Percentiles rank a stretch among this genome's conserved stretches.
Conservation (phyloP, 192 early-diverging fungal genomes). For the Powellomyces hirtus region DNA sequence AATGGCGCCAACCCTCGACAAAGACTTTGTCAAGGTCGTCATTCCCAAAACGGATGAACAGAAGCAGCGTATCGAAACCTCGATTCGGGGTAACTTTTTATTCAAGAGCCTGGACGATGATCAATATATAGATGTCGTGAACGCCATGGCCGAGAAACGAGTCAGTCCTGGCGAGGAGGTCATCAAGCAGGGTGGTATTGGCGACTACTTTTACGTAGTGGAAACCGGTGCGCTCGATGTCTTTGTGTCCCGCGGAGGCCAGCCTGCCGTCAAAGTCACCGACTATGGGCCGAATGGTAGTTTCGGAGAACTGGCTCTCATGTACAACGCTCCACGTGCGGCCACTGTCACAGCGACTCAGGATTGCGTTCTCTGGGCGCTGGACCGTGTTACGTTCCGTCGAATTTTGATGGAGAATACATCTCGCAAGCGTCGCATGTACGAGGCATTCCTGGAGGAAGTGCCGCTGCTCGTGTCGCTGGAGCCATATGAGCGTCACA, state of each 20-base stretch:
- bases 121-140: constrained; percentile 87
- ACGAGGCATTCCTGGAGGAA: constrained; percentile 94
- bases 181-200: constrained; percentile 92
- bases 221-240: constrained; percentile 91
- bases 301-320: constrained; percentile 98
- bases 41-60: constrained; percentile 89
- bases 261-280: constrained; percentile 68
- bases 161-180: constrained; percentile 68
- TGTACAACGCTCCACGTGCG: constrained; percentile 98
- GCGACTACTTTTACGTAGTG: constrained; percentile 98
- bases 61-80: constrained; percentile 70
- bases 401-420: constrained; percentile 98
- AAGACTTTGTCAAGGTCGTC: constrained; percentile 79
- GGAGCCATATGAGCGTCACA: constrained; percentile 95
- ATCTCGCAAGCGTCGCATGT: constrained; percentile 89
- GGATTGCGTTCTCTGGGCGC: constrained; percentile 87
- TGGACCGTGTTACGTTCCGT: constrained; percentile 97
- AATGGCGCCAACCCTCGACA: constrained; percentile 83
- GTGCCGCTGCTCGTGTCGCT: constrained; percentile 83
- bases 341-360: constrained; percentile 90
- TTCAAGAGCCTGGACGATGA: constrained; percentile 96
- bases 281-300: constrained; percentile 80
- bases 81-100: constrained; percentile 89
- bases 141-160: constrained; percentile 93
- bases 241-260: constrained; percentile 71